A percentile compares a stretch with the other conserved stretches of the same genome.
phyloP scores from a whole-genome alignment of 345 rosid genomes.

The Lenwebbia sp. region DNA sequence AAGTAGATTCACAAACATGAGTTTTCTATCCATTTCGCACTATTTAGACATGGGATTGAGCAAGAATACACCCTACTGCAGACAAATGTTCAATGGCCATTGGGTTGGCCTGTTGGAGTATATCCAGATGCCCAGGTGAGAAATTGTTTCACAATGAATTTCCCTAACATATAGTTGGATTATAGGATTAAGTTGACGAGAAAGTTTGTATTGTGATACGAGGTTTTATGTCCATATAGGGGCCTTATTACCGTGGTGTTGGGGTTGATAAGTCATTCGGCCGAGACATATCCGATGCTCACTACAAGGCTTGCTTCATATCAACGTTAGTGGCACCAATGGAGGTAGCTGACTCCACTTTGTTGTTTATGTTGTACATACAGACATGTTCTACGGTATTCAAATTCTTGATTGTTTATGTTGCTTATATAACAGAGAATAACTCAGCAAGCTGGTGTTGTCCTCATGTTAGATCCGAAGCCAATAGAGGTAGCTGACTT shows the following conservation, averaged over 20 bases:
- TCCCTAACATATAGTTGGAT: neutral
- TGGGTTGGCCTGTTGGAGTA: constrained; percentile 98
- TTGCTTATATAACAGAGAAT: constrained; percentile 52
- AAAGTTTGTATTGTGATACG: neutral
- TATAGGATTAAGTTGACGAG: neutral
- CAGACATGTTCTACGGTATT: neutral
- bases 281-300: constrained; percentile 91
- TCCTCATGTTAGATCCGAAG: constrained; percentile 80
- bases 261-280: constrained; percentile 88
- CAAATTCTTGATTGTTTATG: neutral
- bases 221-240: constrained; percentile 25
- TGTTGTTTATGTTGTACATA: too few species aligned
- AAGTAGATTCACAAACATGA: neutral
- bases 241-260: constrained; percentile 88
- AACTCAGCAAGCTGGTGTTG: constrained; percentile 92
- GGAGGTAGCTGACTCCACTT: too few species aligned
- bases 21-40: too few species aligned
- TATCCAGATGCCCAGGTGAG: constrained; percentile 91
- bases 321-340: too few species aligned
- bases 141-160: neutral
- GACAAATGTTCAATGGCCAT: constrained; percentile 71
- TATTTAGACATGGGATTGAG: too few species aligned
- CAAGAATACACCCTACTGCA: constrained; percentile 94
- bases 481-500: constrained; percentile 54
- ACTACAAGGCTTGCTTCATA: constrained; percentile 87